phyloP scores from a whole-genome alignment of 208 protist genomes.

The Trypanosoma theileri region DNA sequence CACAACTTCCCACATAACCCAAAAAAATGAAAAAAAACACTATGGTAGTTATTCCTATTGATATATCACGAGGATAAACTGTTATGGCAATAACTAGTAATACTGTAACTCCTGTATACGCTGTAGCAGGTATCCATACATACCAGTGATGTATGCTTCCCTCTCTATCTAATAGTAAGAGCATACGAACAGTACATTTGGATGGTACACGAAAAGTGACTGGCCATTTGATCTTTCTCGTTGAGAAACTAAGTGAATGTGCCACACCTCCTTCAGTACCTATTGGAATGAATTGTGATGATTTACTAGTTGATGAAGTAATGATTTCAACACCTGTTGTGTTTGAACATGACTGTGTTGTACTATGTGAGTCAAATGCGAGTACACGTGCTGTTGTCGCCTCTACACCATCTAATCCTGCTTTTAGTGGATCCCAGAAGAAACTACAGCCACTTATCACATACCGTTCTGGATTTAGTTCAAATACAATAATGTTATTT shows the following conservation, averaged over 20 bases:
- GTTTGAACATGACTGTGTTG: background rate
- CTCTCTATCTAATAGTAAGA: slow-evolving; percentile 42
- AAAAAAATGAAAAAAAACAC: slow-evolving; percentile 45
- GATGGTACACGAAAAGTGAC: slow-evolving; percentile 26
- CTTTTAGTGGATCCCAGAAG: slow-evolving; percentile 35
- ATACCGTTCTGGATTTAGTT: slow-evolving; percentile 21
- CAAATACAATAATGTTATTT: slow-evolving; percentile 43
- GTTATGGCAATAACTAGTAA: slow-evolving; percentile 30
- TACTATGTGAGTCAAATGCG: slow-evolving; percentile 6
- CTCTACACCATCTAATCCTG: slow-evolving; percentile 30
- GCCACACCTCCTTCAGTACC: background rate
- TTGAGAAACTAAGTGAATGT: slow-evolving; percentile 16
- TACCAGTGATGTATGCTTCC: slow-evolving; percentile 55
- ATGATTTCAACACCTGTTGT: slow-evolving; percentile 8
- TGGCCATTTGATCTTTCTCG: slow-evolving; percentile 23
- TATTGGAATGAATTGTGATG: background rate
- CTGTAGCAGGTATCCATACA: slow-evolving; percentile 61
- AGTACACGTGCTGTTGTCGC: slow-evolving; percentile 27
- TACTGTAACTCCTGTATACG: slow-evolving; percentile 40
- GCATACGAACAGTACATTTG: slow-evolving; percentile 39
- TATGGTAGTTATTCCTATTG: slow-evolving; percentile 26
- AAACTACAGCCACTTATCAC: slow-evolving; percentile 20
- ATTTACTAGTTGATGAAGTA: background rate
- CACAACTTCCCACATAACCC: slow-evolving; percentile 56
- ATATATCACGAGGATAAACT: slow-evolving; percentile 26